Percentiles rank a stretch among this genome's conserved stretches.
These are phyloP conservation scores for Taiozyma sp. DNA, from an alignment of 1,139 yeast species.

Conservation along the genomic window DNA sequence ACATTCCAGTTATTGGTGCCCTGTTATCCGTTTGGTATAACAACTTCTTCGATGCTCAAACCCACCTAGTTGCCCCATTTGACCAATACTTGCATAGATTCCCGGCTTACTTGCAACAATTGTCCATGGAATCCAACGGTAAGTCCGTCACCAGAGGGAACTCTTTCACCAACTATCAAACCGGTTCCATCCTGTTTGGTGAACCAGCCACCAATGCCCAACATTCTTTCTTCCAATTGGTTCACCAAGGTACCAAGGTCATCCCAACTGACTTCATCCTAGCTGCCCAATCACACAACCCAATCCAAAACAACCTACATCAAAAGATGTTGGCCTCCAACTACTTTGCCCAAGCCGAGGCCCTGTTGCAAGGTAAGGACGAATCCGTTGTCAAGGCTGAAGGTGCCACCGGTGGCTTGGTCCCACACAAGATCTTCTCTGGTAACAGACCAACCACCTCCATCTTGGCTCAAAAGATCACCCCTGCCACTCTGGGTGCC, in stretches of 20 bases:
- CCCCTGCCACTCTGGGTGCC: slow-evolving; percentile 94
- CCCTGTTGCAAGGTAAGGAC: slow-evolving; percentile 93
- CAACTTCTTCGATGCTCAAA: slow-evolving; percentile 96
- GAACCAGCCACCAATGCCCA: slow-evolving; percentile 99
- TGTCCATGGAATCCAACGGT: slow-evolving; percentile 99
- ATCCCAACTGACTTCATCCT: slow-evolving; percentile 95
- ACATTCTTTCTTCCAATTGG: slow-evolving; percentile 98
- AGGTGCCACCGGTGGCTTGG: slow-evolving; percentile 81
- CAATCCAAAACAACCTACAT: slow-evolving; percentile 89
- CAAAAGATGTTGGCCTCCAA: slow-evolving; percentile 97
- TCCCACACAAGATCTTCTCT: slow-evolving; percentile 93
- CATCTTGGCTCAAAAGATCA: slow-evolving; percentile 89
- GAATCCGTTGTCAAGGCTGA: slow-evolving; percentile 81
- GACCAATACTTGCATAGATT: slow-evolving; percentile 98
- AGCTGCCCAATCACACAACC: slow-evolving; percentile 98
- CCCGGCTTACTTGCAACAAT: slow-evolving; percentile 98
- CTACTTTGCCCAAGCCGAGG: slow-evolving; percentile 98
- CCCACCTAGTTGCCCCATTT: slow-evolving; percentile 96
- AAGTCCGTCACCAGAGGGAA: slow-evolving; percentile 93
- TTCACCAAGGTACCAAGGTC: slow-evolving; percentile 97
- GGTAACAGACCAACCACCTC: slow-evolving; percentile 99
- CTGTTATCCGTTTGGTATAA: slow-evolving; percentile 95
- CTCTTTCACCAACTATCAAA: slow-evolving; percentile 87
- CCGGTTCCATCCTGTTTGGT: slow-evolving; percentile 94
- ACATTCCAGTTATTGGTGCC: slow-evolving; percentile 93